Evolutionary conservation across 2,329 filamentous ascomycete species (phyloP), one percentile per base, ranked within the genome.

Genomic region (Zarea fungicola): DNA sequence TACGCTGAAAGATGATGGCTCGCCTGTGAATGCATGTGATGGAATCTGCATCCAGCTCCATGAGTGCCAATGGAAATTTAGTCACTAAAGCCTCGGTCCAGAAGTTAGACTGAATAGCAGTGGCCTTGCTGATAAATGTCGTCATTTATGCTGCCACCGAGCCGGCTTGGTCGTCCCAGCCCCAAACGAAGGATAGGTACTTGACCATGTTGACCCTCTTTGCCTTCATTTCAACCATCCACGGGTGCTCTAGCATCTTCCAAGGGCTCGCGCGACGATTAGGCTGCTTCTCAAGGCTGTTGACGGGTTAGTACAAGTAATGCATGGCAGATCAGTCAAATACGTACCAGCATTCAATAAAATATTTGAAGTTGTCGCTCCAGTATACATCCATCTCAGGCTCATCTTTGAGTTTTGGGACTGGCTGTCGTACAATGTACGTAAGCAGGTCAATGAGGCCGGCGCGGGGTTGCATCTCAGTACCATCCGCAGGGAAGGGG

Each of bases 221-320:
- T 48, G 82, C 78, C 61, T 85, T 86, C 89, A 97, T 97, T 62
- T 99, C 93, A 35, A 89, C 75, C 85, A 99, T 96, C 93, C 93
- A 99, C 2, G 93, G 93, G 70, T 99, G 93, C 64, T 99, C 93
- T 55, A 96, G 81, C 91, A 99, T 99, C 61, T 92, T 88, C 93
- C 93, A 99, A 11, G 93, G 93, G 52, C 88, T 95, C 25, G 92
- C 93, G 64, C 93, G 80, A 61, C 91, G 83, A 50, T 78, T 79
- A 18, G 89, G 84, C 59, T 96, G 89, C 71, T 99, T 99, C 68
- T 99, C 93, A 50, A 99, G 79, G 72, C 93, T 97, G 55, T 37
- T 26, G 45, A 32, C 6, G 48, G 18, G 56, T 68, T 54, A 63
- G 59, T 41, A 55, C 37, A 25, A 26, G 32, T 3, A 32, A 11